Evolutionary conservation across 176 grass and related monocot species (phyloP), one percentile per base, ranked within the genome.

Genomic region (Elaeis guineensis): DNA sequence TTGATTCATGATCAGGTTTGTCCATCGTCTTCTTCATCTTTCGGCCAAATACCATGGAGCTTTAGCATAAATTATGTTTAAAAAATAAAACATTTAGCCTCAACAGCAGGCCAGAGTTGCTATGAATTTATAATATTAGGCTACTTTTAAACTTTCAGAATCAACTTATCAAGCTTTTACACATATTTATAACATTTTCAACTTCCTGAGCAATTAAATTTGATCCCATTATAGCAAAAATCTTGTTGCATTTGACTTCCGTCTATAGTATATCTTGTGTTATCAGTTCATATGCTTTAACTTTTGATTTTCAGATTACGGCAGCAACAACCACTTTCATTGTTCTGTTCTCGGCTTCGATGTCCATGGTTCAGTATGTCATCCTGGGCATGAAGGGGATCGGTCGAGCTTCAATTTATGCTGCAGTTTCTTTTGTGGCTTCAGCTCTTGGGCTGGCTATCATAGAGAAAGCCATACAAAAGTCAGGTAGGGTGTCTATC

Each of bases 321-420:
- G 76, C 85, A 18, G 85, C 79, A 8, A 89, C 85, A 5, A 69
- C 85, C 39, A 80, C 73, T n/a, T 79, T 95, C 26, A 95, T 95
- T 82, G 82, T 89, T 5, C 69, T 89, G 7, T 95, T 95, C 73
- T 89, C 79, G 0, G 61, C 90, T 14, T 89, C 85, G 0, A 95
- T 95, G 90, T 86, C 90, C 19, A 95, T 89, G 90, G 79, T 70
- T 12, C 85, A 95, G 80, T 95, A 78, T 69, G 61, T 83, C 20
- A 70, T 95, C 59, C 64, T 95, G 21, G 90, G 79, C 54, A 83
- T 95, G 90, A 7, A 44, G 2, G 79, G 63, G 17, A 76, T 95
- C 21, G 63, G 55, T 1, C 65, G 83, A 66, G 79, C 90, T 1
- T 55, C 50, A 44, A 11, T 80, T 0, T 95, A 89, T 19, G 90